Percentiles rank a stretch among this genome's conserved stretches.
Evolutionary conservation across 2,329 filamentous ascomycete species (phyloP).

Genomic region (Pseudogymnoascus sp.): DNA sequence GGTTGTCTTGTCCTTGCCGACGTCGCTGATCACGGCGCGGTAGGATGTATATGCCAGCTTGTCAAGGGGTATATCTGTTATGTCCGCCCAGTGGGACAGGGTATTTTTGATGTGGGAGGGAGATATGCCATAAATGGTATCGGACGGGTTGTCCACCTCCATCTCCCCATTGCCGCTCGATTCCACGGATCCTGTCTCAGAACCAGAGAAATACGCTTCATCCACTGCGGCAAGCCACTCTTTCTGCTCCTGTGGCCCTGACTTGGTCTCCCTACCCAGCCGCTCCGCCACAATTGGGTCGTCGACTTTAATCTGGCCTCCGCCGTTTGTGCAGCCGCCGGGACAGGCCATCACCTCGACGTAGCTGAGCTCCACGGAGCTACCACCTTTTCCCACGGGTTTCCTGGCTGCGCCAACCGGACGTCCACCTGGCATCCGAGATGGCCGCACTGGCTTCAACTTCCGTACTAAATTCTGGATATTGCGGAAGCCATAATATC

Average conservation of each 20-base stretch:
- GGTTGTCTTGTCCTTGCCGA: constrained; percentile 64
- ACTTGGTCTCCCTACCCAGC: constrained; percentile 42
- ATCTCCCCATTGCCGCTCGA: constrained; percentile 18
- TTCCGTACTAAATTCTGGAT: constrained; percentile 96
- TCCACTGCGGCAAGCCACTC: constrained; percentile 75
- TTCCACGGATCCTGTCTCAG: constrained; percentile 20
- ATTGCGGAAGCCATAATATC: constrained; percentile 96
- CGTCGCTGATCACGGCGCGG: constrained; percentile 87
- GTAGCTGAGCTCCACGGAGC: constrained; percentile 67
- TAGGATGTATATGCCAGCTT: constrained; percentile 79
- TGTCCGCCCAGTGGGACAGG: constrained; percentile 65
- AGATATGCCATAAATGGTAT: constrained; percentile 56
- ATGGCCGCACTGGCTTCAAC: constrained; percentile 70
- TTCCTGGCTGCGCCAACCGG: constrained; percentile 47
- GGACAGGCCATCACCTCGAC: constrained; percentile 99
- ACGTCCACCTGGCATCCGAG: constrained; percentile 70
- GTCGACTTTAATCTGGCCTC: constrained; percentile 86
- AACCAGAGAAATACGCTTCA: constrained; percentile 78
- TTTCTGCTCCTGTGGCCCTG: constrained; percentile 72
- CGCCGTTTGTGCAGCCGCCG: constrained; percentile 96
- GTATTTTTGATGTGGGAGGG: constrained; percentile 56
- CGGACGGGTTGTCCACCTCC: constrained; percentile 24
- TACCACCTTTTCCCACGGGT: constrained; percentile 38
- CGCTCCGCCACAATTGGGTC: constrained; percentile 56
- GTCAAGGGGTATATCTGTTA: constrained; percentile 61